phyloP scores from a whole-genome alignment of 176 grass and related monocot genomes.

The Musa beccarii region DNA sequence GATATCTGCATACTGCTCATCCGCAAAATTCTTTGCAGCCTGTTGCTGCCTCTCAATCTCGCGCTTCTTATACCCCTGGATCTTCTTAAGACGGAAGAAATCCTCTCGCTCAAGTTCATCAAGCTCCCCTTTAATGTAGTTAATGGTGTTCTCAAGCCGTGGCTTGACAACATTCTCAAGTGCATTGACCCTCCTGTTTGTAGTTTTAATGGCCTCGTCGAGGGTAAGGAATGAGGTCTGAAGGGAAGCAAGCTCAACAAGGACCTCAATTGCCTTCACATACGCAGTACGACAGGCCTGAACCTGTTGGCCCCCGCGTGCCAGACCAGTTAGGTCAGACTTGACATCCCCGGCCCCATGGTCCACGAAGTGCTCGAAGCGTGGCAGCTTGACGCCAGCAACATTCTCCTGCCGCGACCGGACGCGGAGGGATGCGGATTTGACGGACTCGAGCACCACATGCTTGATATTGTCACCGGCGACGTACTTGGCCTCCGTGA shows the following conservation, averaged over 20 bases:
- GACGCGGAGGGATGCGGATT: constrained; percentile 44
- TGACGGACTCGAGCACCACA: constrained; percentile 48
- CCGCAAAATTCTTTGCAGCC: constrained; percentile 30
- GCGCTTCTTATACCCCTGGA: constrained; percentile 50
- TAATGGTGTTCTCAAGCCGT: constrained; percentile 64
- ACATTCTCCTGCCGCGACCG: constrained; percentile 61
- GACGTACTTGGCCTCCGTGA: constrained; percentile 65
- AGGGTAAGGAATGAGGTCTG: constrained; percentile 84
- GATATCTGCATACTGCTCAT: constrained; percentile 40
- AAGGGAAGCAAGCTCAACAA: constrained; percentile 76
- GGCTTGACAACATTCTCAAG: constrained; percentile 72
- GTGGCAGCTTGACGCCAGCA: constrained; percentile 58
- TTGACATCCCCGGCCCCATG: constrained; percentile 18
- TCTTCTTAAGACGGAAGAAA: constrained; percentile 89
- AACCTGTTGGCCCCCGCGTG: constrained; percentile 62
- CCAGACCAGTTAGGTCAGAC: constrained; percentile 49
- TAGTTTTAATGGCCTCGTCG: constrained; percentile 73
- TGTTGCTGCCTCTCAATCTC: constrained; percentile 44
- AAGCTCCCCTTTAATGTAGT: constrained; percentile 57
- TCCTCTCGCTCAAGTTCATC: constrained; percentile 85
- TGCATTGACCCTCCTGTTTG: constrained; percentile 68
- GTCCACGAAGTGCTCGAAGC: constrained; percentile 54
- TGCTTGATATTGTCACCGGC: constrained; percentile 43
- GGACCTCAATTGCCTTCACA: constrained; percentile 40
- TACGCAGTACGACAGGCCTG: constrained; percentile 48